Base-by-base conservation (phyloP, 768 basidiomycete genomes). In the Psilocybe cubensis region DNA sequence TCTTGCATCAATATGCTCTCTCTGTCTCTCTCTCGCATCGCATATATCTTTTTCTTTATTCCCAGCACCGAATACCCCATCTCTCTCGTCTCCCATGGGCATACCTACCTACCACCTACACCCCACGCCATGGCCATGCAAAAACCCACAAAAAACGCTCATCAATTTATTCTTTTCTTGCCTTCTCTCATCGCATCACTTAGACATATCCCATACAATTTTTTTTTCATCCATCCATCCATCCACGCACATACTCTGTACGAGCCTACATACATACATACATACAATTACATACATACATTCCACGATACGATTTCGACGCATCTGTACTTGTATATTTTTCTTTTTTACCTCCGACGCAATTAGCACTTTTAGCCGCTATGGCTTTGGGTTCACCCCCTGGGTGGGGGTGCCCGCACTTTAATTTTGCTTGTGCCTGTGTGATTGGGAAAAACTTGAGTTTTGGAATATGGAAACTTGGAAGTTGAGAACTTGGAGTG, bases 231-330 rank as follows among this genome's bases (percentile, higher is more conserved):
- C n/a, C n/a, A n/a, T n/a, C n/a, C n/a, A n/a, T n/a, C n/a, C n/a
- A n/a, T n/a, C n/a, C n/a, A n/a, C n/a, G n/a, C n/a, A n/a, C 60
- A 61, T 51, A 53, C 52, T 35, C 35, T 61, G 56, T 58, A 58
- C 48, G 53, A n/a, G n/a, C n/a, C n/a, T n/a, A n/a, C n/a, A n/a
- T n/a, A n/a, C n/a, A n/a, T n/a, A n/a, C n/a, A n/a, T n/a, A n/a
- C n/a, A n/a, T 54, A 24, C 35, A 40, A 25, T 28, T 52, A 58
- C 58, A 59, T 52, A 53, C 45, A 52, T 46, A 35, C 58, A n/a
- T n/a, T n/a, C n/a, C n/a, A n/a, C n/a, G n/a, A n/a, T n/a, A n/a
- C n/a, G n/a, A n/a, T n/a, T n/a, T n/a, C n/a, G n/a, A n/a, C n/a
- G n/a, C n/a, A 58, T 45, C 43, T 60, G 59, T 60, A 60, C 44